These are phyloP conservation scores for Gaeumannomyces sp. DNA, from an alignment of 2,329 filamentous ascomycete genomes.

Conservation along the genomic window DNA sequence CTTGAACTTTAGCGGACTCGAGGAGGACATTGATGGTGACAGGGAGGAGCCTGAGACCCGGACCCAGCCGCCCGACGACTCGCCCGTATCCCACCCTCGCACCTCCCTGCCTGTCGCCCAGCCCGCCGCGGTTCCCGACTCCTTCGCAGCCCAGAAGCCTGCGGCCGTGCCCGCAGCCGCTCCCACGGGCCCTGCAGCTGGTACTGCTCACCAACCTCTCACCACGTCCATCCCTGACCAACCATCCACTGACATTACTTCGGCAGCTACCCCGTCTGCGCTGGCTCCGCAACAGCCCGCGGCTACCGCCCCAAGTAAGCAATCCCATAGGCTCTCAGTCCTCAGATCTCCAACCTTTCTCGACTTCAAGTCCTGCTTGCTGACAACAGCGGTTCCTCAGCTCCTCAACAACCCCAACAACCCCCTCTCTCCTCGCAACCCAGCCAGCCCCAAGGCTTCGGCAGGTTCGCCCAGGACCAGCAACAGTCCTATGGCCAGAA, in stretches of 20 bases:
- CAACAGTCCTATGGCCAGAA: constrained; percentile 66
- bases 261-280: constrained; percentile 25
- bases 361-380: constrained; percentile 18
- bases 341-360: constrained; percentile 13
- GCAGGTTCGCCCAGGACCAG: constrained; percentile 62
- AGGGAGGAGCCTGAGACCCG: constrained; percentile 93
- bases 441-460: constrained; percentile 45
- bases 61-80: constrained; percentile 87
- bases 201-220: constrained; percentile 19
- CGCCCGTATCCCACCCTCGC: constrained; percentile 77
- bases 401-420: constrained; percentile 27
- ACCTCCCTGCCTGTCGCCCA: constrained; percentile 70
- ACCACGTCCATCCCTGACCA: neutral
- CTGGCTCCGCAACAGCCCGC: constrained; percentile 26
- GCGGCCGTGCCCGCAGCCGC: constrained; percentile 39
- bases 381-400: constrained; percentile 35
- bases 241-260: constrained; percentile 16
- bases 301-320: constrained; percentile 30
- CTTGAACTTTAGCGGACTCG: constrained; percentile 78
- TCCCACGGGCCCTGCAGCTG: constrained; percentile 31
- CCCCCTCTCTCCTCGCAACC: constrained; percentile 32
- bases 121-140: constrained; percentile 47
- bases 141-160: constrained; percentile 50
- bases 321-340: constrained; percentile 28
- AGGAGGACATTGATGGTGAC: constrained; percentile 88